Conservation (phyloP, 208 protist genomes). For the Trichomonas gallinae region DNA sequence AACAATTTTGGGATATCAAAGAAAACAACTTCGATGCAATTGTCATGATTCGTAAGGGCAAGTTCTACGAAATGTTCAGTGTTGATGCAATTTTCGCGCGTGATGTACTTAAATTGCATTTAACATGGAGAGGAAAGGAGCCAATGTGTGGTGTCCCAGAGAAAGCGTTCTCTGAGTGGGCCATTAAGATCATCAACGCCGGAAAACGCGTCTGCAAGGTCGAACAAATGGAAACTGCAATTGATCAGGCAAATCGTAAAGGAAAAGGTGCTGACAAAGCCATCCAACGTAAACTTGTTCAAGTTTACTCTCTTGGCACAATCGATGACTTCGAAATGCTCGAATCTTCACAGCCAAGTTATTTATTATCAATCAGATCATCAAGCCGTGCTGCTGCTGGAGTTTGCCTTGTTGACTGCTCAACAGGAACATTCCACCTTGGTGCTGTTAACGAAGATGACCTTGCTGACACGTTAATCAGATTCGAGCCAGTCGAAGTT, state of each 20-base stretch:
- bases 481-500: slow-evolving; percentile 17
- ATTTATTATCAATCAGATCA: background rate
- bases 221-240: slow-evolving; percentile 15
- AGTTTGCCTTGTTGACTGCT: slow-evolving; percentile 15
- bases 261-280: slow-evolving; percentile 12
- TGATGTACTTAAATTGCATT: background rate
- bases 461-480: background rate
- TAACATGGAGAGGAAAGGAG: background rate
- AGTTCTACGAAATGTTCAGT: slow-evolving; percentile 45
- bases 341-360: background rate
- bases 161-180: background rate
- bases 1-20: slow-evolving; percentile 48
- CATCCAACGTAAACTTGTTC: background rate
- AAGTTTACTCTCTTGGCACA: background rate
- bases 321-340: slow-evolving; percentile 24
- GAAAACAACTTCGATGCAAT: slow-evolving; percentile 37
- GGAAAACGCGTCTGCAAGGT: slow-evolving; percentile 13
- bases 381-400: background rate
- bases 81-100: slow-evolving; percentile 3
- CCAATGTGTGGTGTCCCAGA: slow-evolving; percentile 24
- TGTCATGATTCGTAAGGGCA: slow-evolving; percentile 47
- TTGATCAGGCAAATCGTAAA: slow-evolving; percentile 8
- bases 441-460: slow-evolving; percentile 9
- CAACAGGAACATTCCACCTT: background rate
- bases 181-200: background rate